Percentiles rank a stretch among this genome's conserved stretches.
These are phyloP conservation scores for Pichia ethanolica DNA, from an alignment of 805 yeast species.

Conservation along the genomic window DNA sequence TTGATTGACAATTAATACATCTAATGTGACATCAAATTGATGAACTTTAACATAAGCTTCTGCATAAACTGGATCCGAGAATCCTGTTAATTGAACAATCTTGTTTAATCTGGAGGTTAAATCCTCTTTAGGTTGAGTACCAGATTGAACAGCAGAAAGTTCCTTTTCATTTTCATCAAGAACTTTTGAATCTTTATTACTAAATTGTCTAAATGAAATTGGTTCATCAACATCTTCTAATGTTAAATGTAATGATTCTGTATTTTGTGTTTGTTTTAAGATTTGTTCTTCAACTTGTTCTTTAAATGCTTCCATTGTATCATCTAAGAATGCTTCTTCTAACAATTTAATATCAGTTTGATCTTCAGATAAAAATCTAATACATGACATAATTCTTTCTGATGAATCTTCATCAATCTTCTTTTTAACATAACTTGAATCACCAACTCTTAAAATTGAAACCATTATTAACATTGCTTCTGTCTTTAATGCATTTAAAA, in stretches of 20 bases:
- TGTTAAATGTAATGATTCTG: slow-evolving; percentile 49
- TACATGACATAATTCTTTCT: slow-evolving; percentile 88
- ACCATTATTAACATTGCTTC: slow-evolving; percentile 93
- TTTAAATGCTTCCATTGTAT: slow-evolving; percentile 79
- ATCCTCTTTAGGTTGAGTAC: slow-evolving; percentile 46
- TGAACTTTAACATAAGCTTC: slow-evolving; percentile 96
- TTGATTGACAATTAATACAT: slow-evolving; percentile 90
- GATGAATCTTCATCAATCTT: slow-evolving; percentile 92
- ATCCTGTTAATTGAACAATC: slow-evolving; percentile 93
- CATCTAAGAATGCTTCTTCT: slow-evolving; percentile 74
- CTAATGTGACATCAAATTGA: slow-evolving; percentile 92
- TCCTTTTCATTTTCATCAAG: slow-evolving; percentile 51
- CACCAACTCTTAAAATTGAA: slow-evolving; percentile 82
- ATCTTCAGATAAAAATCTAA: slow-evolving; percentile 69
- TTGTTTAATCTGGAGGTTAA: slow-evolving; percentile 75
- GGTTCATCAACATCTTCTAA: slow-evolving; percentile 77
- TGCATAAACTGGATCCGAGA: slow-evolving; percentile 95
- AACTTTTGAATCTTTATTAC: slow-evolving; percentile 34
- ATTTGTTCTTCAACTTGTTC: slow-evolving; percentile 58
- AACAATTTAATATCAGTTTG: slow-evolving; percentile 37
- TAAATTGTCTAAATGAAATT: slow-evolving; percentile 71
- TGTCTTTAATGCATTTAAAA: slow-evolving; percentile 79
- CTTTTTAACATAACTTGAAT: slow-evolving; percentile 58
- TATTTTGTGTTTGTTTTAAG: slow-evolving; percentile 46
- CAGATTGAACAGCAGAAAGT: slow-evolving; percentile 45